Conservation (phyloP, 495 filamentous ascomycete species). For the Mytilinidion resinicola region DNA sequence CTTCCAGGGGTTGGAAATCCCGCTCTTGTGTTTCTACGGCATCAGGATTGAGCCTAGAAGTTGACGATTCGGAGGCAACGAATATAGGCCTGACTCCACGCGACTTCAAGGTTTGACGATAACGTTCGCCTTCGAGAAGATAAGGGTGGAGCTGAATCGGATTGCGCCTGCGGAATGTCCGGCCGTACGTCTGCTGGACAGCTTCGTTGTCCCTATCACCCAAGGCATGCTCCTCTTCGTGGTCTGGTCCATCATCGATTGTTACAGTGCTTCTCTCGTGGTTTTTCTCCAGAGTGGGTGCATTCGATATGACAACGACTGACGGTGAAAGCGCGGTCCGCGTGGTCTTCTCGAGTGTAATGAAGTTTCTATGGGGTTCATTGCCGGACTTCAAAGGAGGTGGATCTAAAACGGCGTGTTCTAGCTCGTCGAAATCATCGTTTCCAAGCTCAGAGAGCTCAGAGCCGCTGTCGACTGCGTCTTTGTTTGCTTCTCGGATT, state of each 20-base stretch:
- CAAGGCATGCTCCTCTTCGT: not conserved
- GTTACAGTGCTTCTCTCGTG: not conserved
- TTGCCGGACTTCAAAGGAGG: no score
- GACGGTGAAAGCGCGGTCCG: no score
- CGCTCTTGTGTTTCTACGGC: constrained; percentile 18
- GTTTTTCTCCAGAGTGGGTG: not conserved
- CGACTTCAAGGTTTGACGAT: constrained; percentile 27
- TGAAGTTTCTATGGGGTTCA: no score
- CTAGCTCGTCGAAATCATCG: no score
- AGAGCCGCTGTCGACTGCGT: no score
- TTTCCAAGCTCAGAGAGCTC: no score
- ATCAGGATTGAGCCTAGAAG: not conserved
- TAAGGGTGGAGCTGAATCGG: constrained; percentile 39
- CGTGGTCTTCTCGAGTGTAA: no score
- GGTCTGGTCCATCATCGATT: not conserved
- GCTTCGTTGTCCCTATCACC: not conserved
- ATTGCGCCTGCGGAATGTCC: constrained; percentile 29
- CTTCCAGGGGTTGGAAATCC: constrained; percentile 15
- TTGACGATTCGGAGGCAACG: not conserved
- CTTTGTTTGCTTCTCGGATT: no score
- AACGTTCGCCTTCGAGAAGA: constrained; percentile 30
- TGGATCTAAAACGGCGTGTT: no score
- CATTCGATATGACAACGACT: no score
- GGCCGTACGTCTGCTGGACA: not conserved
- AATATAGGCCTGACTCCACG: constrained; percentile 32